phyloP scores from a whole-genome alignment of 768 basidiomycete species.

The Termitomyces sp. region DNA sequence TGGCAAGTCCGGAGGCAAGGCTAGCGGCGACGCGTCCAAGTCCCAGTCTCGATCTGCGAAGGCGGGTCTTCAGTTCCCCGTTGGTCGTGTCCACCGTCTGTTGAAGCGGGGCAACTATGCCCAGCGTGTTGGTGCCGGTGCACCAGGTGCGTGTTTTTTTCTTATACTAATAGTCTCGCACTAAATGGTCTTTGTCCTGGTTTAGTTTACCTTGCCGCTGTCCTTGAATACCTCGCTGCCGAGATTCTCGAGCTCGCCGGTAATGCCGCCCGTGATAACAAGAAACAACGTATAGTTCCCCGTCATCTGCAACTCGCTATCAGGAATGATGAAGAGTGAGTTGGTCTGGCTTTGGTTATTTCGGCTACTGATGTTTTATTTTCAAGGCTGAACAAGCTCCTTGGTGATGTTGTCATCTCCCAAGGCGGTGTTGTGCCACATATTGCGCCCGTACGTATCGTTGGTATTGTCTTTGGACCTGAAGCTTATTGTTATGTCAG shows the following conservation, averaged over 20 bases:
- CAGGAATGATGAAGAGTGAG: conserved; percentile 83
- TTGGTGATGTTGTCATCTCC: conserved; percentile 79
- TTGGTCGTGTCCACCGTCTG: conserved; percentile 90
- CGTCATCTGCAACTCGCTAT: conserved; percentile 92
- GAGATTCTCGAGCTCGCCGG: conserved; percentile 94
- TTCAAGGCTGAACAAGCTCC: conserved; percentile 64
- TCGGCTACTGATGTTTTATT: too few species aligned
- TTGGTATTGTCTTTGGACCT: background rate
- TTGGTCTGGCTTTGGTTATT: conserved; percentile 1
- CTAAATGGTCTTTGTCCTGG: conserved; percentile 4
- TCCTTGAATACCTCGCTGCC: conserved; percentile 89
- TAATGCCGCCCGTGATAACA: conserved; percentile 78
- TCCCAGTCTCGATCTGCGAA: conserved; percentile 70
- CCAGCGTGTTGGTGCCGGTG: conserved; percentile 86
- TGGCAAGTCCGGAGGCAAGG: conserved; percentile 44
- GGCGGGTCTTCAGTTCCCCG: conserved; percentile 81
- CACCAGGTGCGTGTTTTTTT: conserved; percentile 53
- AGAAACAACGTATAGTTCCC: conserved; percentile 93
- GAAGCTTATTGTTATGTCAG: conserved; percentile 4
- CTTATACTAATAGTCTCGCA: background rate
- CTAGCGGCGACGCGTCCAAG: conserved; percentile 44
- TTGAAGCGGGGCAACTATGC: conserved; percentile 87
- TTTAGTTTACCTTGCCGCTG: conserved; percentile 83
- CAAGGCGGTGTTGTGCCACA: conserved; percentile 82
- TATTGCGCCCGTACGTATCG: conserved; percentile 46